A percentile compares a stretch with the other conserved stretches of the same genome.
phyloP scores from a whole-genome alignment of 495 filamentous ascomycete species.

The Aspergillus avenaceus region DNA sequence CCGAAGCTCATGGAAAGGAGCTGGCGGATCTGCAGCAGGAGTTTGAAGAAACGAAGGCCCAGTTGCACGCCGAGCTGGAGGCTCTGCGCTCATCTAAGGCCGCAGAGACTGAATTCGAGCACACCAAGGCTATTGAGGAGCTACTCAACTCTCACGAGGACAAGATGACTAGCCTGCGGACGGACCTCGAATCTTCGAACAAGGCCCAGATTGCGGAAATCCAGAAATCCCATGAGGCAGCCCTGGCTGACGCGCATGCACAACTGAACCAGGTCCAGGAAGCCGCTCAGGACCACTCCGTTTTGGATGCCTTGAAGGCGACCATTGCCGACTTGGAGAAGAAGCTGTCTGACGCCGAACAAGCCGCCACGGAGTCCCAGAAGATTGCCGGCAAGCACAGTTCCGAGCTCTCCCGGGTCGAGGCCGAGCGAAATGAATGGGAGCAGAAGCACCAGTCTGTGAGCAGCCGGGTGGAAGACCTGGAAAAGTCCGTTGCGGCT shows the following conservation, averaged over 20 bases:
- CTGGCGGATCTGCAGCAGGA: conserved; percentile 32
- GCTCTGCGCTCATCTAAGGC: conserved; percentile 26
- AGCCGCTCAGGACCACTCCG: conserved; percentile 36
- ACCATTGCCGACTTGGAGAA: conserved; percentile 35
- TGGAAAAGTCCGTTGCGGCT: conserved; percentile 29
- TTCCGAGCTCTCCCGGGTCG: conserved; percentile 27
- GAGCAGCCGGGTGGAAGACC: conserved; percentile 25
- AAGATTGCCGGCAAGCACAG: conserved; percentile 30
- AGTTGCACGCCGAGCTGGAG: conserved; percentile 34
- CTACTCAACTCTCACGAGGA: conserved; percentile 42
- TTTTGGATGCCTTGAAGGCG: conserved; percentile 30
- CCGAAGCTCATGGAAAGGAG: conserved; percentile 28
- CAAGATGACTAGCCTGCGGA: conserved; percentile 32
- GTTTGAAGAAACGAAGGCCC: conserved; percentile 29
- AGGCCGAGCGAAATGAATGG: conserved; percentile 30
- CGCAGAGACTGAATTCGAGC: conserved; percentile 38
- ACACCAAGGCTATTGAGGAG: conserved; percentile 41
- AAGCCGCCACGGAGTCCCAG: conserved; percentile 26
- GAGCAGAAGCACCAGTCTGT: conserved; percentile 30
- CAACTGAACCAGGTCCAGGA: conserved; percentile 35
- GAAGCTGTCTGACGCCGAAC: conserved; percentile 32
- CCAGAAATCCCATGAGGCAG: conserved; percentile 34
- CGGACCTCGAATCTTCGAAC: conserved; percentile 36
- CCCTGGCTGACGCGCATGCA: conserved; percentile 26
- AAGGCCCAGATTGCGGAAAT: conserved; percentile 36